These are phyloP conservation scores for Oryza longistaminata DNA, from an alignment of 176 grass and related monocot species.

Conservation along the genomic window DNA sequence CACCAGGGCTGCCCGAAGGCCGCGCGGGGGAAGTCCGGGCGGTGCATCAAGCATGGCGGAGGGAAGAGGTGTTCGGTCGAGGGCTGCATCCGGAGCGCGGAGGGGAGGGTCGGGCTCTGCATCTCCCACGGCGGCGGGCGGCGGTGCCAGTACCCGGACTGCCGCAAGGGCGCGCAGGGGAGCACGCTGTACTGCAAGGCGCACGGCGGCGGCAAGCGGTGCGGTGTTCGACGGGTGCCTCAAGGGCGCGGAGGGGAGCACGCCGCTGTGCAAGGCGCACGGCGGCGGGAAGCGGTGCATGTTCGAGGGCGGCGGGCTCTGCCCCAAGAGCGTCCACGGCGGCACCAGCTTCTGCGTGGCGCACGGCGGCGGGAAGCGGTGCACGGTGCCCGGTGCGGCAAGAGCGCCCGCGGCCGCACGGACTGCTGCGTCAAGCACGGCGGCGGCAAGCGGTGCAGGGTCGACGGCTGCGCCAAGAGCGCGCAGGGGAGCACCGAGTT, in stretches of 20 bases:
- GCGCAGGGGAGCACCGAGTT: constrained; percentile 70
- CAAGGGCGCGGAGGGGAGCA: constrained; percentile 75
- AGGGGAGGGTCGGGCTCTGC: constrained; percentile 66
- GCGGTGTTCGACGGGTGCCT: constrained; percentile 70
- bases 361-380: constrained; percentile 82
- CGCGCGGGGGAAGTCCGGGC: constrained; percentile 67
- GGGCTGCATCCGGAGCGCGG: constrained; percentile 62
- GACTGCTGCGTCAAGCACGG: constrained; percentile 71
- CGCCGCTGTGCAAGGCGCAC: constrained; percentile 76
- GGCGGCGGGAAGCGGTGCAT: constrained; percentile 75
- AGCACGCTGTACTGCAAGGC: constrained; percentile 76
- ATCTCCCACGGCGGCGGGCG: constrained; percentile 81
- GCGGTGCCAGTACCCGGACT: constrained; percentile 66
- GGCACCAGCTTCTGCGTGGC: constrained; percentile 71
- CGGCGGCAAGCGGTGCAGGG: constrained; percentile 63
- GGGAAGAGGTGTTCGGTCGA: constrained; percentile 66
- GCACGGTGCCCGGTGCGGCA: constrained; percentile 55
- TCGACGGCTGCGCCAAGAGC: constrained; percentile 66
- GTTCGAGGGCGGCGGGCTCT: constrained; percentile 63
- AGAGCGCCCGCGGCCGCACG: constrained; percentile 77
- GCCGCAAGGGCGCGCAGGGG: constrained; percentile 73
- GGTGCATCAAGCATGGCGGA: constrained; percentile 81
- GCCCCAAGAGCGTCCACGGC: constrained; percentile 78
- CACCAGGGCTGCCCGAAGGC: constrained; percentile 56
- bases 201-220: constrained; percentile 68